phyloP scores from a whole-genome alignment of 352 stramenopile genomes.

The Elongisporangium anandrum region DNA sequence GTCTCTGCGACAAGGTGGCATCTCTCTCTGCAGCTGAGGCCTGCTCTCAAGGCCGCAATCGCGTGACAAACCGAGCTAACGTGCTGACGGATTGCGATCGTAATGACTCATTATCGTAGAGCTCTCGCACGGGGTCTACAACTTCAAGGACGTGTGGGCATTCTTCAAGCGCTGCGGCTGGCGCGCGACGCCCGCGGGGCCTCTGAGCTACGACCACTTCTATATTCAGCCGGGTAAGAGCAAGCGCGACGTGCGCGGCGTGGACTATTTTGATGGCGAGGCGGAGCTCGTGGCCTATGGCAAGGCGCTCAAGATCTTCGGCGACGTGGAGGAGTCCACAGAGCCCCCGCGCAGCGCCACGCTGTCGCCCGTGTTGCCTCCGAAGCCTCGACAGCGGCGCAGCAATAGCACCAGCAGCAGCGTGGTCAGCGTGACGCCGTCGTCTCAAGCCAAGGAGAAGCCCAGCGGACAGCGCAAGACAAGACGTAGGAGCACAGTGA shows the following conservation, averaged over 20 bases:
- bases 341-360: not conserved
- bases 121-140: constrained; percentile 33
- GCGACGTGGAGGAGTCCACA: constrained; percentile 8
- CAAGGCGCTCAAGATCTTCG: constrained; percentile 26
- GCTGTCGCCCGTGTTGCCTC: not conserved
- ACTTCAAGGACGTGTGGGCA: constrained; percentile 34
- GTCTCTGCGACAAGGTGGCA: no score
- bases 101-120: constrained; percentile 12
- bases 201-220: constrained; percentile 40
- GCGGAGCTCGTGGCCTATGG: constrained; percentile 28
- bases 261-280: constrained; percentile 38
- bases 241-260: constrained; percentile 16
- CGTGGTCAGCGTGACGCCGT: not conserved
- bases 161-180: constrained; percentile 23
- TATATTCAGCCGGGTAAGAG: constrained; percentile 37
- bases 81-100: no score
- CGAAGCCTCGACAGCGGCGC: not conserved
- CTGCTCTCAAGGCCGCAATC: no score
- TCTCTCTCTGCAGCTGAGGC: no score
- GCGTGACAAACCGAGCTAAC: no score
- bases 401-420: constrained; percentile 7
- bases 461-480: no score
- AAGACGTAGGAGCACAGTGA: no score
- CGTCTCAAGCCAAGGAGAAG: no score
- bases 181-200: constrained; percentile 9